phyloP scores from a whole-genome alignment of 116 monocot species.

The Cymodocea nodosa region DNA sequence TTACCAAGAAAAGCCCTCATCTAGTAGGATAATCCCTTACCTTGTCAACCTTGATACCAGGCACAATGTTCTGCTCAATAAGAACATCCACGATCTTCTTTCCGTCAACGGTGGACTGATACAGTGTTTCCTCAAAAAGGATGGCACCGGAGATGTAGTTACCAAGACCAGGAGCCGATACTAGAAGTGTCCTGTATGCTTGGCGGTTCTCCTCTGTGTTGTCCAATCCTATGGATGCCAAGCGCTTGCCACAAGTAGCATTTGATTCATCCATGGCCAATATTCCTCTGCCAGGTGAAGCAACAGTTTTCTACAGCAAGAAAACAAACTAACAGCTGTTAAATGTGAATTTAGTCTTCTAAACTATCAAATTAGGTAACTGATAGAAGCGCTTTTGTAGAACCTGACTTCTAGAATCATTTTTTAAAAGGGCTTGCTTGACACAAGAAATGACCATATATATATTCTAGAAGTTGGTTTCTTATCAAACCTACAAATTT shows the following conservation, averaged over 20 bases:
- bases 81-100: slow-evolving; percentile 79
- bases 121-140: slow-evolving; percentile 73
- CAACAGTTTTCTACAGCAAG: slow-evolving; percentile 39
- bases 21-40: slow-evolving; percentile 9
- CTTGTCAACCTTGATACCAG: slow-evolving; percentile 86
- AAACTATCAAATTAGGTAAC: too few species aligned
- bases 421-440: too few species aligned
- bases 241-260: slow-evolving; percentile 64
- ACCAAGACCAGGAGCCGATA: slow-evolving; percentile 40
- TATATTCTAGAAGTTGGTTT: too few species aligned
- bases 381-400: too few species aligned
- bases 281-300: slow-evolving; percentile 48
- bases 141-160: slow-evolving; percentile 72
- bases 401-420: too few species aligned
- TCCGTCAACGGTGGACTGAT: slow-evolving; percentile 51
- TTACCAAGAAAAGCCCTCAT: too few species aligned
- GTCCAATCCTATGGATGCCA: slow-evolving; percentile 65
- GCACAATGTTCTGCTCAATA: slow-evolving; percentile 37
- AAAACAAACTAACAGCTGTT: background rate
- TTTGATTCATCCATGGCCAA: slow-evolving; percentile 72
- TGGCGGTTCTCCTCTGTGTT: slow-evolving; percentile 78
- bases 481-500: too few species aligned
- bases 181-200: slow-evolving; percentile 58
- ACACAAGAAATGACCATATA: too few species aligned
- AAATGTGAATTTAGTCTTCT: background rate